Conservation (phyloP, 2,329 filamentous ascomycete species). For the Bertia moriformis region DNA sequence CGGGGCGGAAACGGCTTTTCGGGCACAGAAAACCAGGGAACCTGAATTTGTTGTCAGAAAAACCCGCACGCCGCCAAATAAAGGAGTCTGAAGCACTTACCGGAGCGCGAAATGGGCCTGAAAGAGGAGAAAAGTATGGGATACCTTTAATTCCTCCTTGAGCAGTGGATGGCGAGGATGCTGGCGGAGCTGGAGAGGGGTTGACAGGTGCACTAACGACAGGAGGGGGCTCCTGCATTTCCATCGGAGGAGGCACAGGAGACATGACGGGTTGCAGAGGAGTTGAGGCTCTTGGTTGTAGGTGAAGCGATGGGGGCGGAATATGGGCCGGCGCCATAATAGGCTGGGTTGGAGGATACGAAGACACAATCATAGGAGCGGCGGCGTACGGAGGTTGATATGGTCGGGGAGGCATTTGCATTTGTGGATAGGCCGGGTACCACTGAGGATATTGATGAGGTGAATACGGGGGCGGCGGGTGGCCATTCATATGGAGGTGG, state of each 20-base stretch:
- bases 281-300: background rate
- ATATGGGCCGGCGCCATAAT: background rate
- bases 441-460: background rate
- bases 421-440: background rate
- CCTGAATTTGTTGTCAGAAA: background rate
- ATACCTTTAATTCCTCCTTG: too few relatives aligned
- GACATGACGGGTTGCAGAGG: background rate
- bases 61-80: background rate
- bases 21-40: background rate
- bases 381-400: background rate
- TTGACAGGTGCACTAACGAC: background rate
- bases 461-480: background rate
- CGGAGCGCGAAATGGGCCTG: background rate
- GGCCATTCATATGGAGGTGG: background rate
- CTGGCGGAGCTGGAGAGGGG: background rate
- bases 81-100: too few relatives aligned
- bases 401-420: conserved; percentile 1
- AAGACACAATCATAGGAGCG: conserved; percentile 1
- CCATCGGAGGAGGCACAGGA: background rate
- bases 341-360: background rate
- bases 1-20: background rate
- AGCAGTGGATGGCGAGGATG: background rate
- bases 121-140: too few relatives aligned
- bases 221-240: background rate
- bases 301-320: background rate